Conservation (phyloP, 1,284 basidiomycete genomes). For the Ceratobasidium sp. region DNA sequence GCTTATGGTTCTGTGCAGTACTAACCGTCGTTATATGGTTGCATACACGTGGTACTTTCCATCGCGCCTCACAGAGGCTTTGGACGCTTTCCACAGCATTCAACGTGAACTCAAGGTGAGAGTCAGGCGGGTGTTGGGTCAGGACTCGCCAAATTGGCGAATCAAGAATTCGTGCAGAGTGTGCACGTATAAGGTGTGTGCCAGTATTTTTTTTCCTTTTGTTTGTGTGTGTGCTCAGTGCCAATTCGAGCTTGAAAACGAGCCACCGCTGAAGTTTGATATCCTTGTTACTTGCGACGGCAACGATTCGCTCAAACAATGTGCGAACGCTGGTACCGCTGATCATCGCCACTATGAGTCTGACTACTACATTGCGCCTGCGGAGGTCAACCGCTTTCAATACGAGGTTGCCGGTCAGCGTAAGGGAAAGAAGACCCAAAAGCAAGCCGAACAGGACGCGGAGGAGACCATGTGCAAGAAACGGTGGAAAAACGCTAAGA, state of each 20-base stretch:
- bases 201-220: neutral
- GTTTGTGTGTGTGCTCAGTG: neutral
- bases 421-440: neutral
- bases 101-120: constrained; percentile 46
- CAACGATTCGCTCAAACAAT: constrained; percentile 55
- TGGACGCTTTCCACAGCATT: constrained; percentile 55
- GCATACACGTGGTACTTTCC: constrained; percentile 52
- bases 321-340: constrained; percentile 43
- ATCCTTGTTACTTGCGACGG: constrained; percentile 54
- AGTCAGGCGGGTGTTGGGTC: constrained; percentile 50
- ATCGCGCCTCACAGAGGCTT: constrained; percentile 51
- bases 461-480: constrained; percentile 48
- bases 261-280: constrained; percentile 49
- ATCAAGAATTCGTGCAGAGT: constrained; percentile 54
- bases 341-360: constrained; percentile 52
- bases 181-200: constrained; percentile 53
- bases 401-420: constrained; percentile 51
- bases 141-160: constrained; percentile 51
- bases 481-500: constrained; percentile 55
- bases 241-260: constrained; percentile 51
- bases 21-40: no score
- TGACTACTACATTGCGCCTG: constrained; percentile 53
- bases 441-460: constrained; percentile 2
- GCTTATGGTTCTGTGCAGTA: no score
- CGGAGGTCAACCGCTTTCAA: constrained; percentile 53